Conservation (phyloP, 345 rosid species). For the Populus alba region DNA sequence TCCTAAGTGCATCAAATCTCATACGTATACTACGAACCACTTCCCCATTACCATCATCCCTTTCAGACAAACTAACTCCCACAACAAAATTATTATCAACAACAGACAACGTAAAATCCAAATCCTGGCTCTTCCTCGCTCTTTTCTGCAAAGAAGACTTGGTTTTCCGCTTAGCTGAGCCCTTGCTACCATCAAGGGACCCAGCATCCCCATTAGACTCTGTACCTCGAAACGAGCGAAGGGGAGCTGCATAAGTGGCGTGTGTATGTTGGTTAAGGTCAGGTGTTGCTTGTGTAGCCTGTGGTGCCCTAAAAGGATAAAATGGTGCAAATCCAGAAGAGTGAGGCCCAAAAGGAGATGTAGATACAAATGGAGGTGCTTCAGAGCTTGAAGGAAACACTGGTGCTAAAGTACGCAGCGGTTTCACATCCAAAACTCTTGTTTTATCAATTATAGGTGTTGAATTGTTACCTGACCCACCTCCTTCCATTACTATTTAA, state of each 20-base stretch:
- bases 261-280: slow-evolving; percentile 40
- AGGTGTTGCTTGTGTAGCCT: slow-evolving; percentile 28
- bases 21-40: slow-evolving; percentile 15
- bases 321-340: slow-evolving; percentile 68
- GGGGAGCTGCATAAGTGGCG: slow-evolving; percentile 43
- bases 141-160: not conserved
- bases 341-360: slow-evolving; percentile 54
- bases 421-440: slow-evolving; percentile 71
- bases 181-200: not conserved
- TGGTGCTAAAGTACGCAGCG: slow-evolving; percentile 66
- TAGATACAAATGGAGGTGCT: slow-evolving; percentile 45
- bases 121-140: slow-evolving; percentile 9
- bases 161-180: not conserved
- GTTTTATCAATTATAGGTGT: slow-evolving; percentile 48
- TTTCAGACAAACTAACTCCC: slow-evolving; percentile 23
- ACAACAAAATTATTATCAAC: slow-evolving; percentile 11
- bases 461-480: slow-evolving; percentile 30
- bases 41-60: slow-evolving; percentile 26
- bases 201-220: slow-evolving; percentile 32
- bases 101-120: slow-evolving; percentile 14
- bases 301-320: slow-evolving; percentile 51
- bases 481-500: slow-evolving; percentile 43
- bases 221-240: slow-evolving; percentile 47
- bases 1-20: slow-evolving; percentile 31
- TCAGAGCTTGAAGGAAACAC: slow-evolving; percentile 45